Evolutionary conservation across 2,329 filamentous ascomycete species (phyloP).

Genomic region (Cladobotryum protrusum): DNA sequence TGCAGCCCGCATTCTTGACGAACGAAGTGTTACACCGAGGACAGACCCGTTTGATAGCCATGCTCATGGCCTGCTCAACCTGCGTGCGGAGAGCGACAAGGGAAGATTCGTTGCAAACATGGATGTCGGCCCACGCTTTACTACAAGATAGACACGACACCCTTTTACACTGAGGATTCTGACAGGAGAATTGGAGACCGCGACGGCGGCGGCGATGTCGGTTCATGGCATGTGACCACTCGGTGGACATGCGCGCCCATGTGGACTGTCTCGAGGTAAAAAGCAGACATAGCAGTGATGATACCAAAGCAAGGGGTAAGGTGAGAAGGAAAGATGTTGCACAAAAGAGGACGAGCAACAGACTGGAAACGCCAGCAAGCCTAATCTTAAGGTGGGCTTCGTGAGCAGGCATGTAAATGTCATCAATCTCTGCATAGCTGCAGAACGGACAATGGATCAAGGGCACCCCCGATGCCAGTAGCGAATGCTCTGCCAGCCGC

Average conservation of each 20-base stretch:
- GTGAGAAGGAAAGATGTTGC: slow-evolving; percentile 51
- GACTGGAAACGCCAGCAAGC: slow-evolving; percentile 41
- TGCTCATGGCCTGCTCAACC: slow-evolving; percentile 87
- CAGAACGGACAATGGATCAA: slow-evolving; percentile 87
- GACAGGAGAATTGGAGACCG: slow-evolving; percentile 73
- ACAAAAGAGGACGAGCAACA: slow-evolving; percentile 46
- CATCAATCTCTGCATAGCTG: slow-evolving; percentile 82
- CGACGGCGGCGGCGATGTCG: slow-evolving; percentile 65
- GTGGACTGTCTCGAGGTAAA: slow-evolving; percentile 38
- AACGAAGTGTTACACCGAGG: slow-evolving; percentile 87
- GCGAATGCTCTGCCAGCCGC: slow-evolving; percentile 67
- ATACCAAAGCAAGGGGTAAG: slow-evolving; percentile 44
- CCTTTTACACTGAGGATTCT: slow-evolving; percentile 59
- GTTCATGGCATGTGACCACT: slow-evolving; percentile 55
- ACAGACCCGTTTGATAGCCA: slow-evolving; percentile 91
- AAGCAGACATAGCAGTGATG: slow-evolving; percentile 39
- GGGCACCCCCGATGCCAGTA: slow-evolving; percentile 66
- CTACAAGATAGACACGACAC: slow-evolving; percentile 75
- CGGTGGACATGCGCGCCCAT: slow-evolving; percentile 33
- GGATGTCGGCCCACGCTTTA: slow-evolving; percentile 80
- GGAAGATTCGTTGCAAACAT: slow-evolving; percentile 82
- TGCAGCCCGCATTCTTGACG: slow-evolving; percentile 90
- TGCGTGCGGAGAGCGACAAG: slow-evolving; percentile 77
- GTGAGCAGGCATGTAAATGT: slow-evolving; percentile 56
- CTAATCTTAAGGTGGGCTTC: slow-evolving; percentile 53